Conservation (phyloP, 73 alveolate genomes). For the Paramecium caudatum region DNA sequence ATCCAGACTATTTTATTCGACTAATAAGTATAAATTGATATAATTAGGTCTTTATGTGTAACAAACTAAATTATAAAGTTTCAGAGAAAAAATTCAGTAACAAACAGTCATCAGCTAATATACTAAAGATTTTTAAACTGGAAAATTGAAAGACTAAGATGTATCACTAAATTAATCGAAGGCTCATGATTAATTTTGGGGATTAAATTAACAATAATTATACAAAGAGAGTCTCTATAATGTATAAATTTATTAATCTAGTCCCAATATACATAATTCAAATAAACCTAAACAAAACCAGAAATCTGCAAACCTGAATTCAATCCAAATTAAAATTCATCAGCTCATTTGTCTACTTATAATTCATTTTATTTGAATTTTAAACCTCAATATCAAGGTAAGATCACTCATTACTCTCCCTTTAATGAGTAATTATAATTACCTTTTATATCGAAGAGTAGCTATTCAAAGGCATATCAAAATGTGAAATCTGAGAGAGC, state of each 20-base stretch:
- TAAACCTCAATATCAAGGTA: slow-evolving; percentile 35
- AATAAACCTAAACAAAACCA: neutral
- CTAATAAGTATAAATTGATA: neutral
- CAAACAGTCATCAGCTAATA: neutral
- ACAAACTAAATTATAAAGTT: neutral
- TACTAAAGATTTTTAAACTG: neutral
- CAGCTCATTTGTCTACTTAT: slow-evolving; percentile 1
- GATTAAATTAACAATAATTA: neutral
- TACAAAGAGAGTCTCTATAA: neutral
- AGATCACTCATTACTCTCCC: neutral
- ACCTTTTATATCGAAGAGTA: slow-evolving; percentile 7
- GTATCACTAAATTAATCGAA: neutral
- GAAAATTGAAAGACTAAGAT: neutral
- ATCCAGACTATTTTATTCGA: slow-evolving; percentile 15
- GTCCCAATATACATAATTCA: slow-evolving; percentile 1
- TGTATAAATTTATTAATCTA: neutral
- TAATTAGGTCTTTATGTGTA: slow-evolving; percentile 36
- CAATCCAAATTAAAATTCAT: neutral
- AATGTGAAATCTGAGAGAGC: neutral
- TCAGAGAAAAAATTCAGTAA: neutral
- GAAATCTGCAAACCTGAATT: neutral
- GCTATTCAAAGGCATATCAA: neutral
- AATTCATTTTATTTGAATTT: neutral
- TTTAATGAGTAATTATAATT: neutral
- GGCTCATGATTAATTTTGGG: slow-evolving; percentile 41